Base-by-base conservation (phyloP, 345 rosid genomes). In the Eucalyptus polybractea region DNA sequence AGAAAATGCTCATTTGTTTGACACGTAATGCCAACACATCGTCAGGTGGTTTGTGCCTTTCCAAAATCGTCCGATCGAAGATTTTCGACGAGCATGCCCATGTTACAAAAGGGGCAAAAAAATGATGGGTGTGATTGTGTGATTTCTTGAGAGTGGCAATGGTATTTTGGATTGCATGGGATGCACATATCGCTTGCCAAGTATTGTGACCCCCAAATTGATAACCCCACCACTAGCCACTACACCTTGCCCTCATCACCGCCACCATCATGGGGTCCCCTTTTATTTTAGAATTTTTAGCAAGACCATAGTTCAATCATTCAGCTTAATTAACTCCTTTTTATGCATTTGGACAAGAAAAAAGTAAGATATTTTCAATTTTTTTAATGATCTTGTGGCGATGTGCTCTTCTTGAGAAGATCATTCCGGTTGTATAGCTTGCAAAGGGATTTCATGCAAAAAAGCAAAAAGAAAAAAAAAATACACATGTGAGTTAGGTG, bases 21-120 rank as follows among this genome's bases (percentile, higher is more conserved):
- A 33, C 45, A 17, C 1, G 10, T 37, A 25, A 72, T 33, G 81
- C 25, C 27, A 5, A 10, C 25, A 10, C 13, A 7, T 9, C 8
- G 2, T 9, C 2, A 21, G 45, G 44, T 3, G 2, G 7, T 37
- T 37, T 21, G 45, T 1, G 12, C 11, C 2, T 5, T 4, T 3
- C 2, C 44, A 10, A 12, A 19, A 19, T 37, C 8, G 3, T 72
- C 14, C 13, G 1, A 17, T 72, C 45, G 7, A 37, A 72, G 45
- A 19, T 37, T 37, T 72, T 6, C 44, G 13, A 72, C 4, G 5
- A 72, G 15, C 45, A 6, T 10, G 27, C 12, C 15, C 5, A 72
- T 5, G 83, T 19, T 19, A 37, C 12, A 5, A 6, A 19, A 72
- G 13, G 24, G 25, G 8, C 5, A 17, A 72, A 69, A 31, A 33